These are phyloP conservation scores for Fusarium irregulare DNA, from an alignment of 2,329 filamentous ascomycete genomes.

Conservation along the genomic window DNA sequence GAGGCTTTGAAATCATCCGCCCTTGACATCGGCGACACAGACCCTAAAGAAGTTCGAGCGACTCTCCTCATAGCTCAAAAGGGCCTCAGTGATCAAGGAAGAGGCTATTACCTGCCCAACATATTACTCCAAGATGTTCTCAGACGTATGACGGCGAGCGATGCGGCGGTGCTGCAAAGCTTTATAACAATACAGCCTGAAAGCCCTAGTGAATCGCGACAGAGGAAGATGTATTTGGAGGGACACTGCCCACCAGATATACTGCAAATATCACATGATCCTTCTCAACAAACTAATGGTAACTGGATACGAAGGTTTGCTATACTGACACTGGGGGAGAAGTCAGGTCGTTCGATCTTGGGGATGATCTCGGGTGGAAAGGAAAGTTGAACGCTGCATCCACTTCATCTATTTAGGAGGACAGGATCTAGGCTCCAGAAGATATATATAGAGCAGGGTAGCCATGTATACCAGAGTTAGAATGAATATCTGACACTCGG, in stretches of 20 bases:
- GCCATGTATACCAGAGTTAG: no score
- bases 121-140: neutral
- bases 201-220: neutral
- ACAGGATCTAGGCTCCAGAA: no score
- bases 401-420: neutral
- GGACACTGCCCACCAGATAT: constrained; percentile 12
- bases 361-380: constrained; percentile 8
- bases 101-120: constrained; percentile 2
- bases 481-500: no score
- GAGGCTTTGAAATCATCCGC: neutral
- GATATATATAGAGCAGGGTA: no score
- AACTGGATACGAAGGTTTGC: constrained; percentile 10
- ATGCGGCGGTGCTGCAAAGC: constrained; percentile 4
- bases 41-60: neutral
- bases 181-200: neutral
- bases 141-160: neutral
- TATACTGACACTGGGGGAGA: neutral
- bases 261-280: neutral
- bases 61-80: constrained; percentile 10
- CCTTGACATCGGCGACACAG: neutral
- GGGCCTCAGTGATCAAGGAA: constrained; percentile 3
- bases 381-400: neutral
- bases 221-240: constrained; percentile 13
- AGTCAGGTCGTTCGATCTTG: neutral
- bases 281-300: neutral